Evolutionary conservation across 495 filamentous ascomycete species (phyloP), one percentile per base, ranked within the genome.

Genomic region (Haplographium delicatum): DNA sequence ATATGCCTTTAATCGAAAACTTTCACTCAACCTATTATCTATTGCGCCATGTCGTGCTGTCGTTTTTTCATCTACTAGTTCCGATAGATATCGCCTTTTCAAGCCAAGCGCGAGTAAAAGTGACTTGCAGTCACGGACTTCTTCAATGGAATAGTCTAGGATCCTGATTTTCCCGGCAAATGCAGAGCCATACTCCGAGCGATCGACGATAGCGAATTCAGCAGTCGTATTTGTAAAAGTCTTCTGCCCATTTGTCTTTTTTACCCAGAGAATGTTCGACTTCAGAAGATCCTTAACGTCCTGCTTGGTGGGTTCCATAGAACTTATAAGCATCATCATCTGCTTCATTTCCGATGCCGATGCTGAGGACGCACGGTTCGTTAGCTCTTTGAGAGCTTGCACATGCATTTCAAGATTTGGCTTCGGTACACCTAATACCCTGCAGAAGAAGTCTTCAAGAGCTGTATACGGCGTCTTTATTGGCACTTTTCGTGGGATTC

Each of bases 361-460:
- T 13, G 57, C 20, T 27, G 44, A 47, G 1, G 44, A 50, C 20
- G 27, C 41, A 49, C 42, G 23, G 55, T 38, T 35, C 56, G 48
- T n/a, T n/a, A n/a, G n/a, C n/a, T n/a, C n/a, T 9, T 60, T 34
- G 22, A 73, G 54, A 44, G 71, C 63, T 26, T 65, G 60, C 44
- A 64, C 54, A 16, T 68, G 57, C 59, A 73, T 60, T 26, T 57
- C 24, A 3, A 63, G 51, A 9, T 65, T 63, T 16, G 70, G 43
- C 9, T 43, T 57, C 20, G 47, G 43, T 4, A 73, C 64, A 7
- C 62, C 62, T 9, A 73, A 41, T 3, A 54, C 46, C 15, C 64
- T 52, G 9, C 69, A 52, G 41, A 73, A 73, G 26, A 74, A 65
- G 16, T 46, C 55, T 24, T 58, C 53, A 18, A 72, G 41, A 25